These are phyloP conservation scores for Sugiyamaella smithiae DNA, from an alignment of 805 yeast species.

Conservation along the genomic window DNA sequence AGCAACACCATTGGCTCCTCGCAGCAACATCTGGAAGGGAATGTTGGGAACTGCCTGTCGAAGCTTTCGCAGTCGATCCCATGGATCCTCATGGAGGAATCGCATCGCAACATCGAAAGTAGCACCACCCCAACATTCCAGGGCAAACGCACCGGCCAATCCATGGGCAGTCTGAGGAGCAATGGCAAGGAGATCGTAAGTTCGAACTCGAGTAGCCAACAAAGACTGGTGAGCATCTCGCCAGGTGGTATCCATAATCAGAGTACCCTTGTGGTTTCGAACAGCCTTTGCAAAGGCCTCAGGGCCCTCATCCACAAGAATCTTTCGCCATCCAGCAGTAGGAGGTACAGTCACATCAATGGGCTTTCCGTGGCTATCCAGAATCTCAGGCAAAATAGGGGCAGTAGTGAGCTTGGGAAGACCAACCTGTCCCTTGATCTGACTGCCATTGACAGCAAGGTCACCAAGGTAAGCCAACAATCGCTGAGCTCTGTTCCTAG, in stretches of 20 bases:
- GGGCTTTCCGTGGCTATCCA: conserved; percentile 57
- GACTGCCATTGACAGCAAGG: conserved; percentile 91
- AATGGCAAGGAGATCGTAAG: conserved; percentile 84
- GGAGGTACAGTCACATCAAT: conserved; percentile 58
- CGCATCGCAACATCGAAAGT: conserved; percentile 99
- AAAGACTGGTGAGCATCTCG: conserved; percentile 99
- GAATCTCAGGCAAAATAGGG: conserved; percentile 72
- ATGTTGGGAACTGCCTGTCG: conserved; percentile 93
- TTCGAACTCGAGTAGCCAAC: conserved; percentile 95
- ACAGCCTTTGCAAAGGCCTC: conserved; percentile 86
- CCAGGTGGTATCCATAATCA: conserved; percentile 99
- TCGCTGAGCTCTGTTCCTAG: conserved; percentile 97
- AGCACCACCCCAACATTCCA: conserved; percentile 99
- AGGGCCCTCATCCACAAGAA: conserved; percentile 81
- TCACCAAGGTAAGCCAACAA: conserved; percentile 88
- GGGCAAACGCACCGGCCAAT: conserved; percentile 82
- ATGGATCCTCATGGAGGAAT: conserved; percentile 97
- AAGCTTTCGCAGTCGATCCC: conserved; percentile 90
- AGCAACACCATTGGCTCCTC: conserved; percentile 99
- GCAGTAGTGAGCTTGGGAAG: conserved; percentile 75
- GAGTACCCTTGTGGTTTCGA: conserved; percentile 77
- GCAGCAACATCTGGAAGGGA: conserved; percentile 97
- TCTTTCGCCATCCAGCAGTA: conserved; percentile 89
- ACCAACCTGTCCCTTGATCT: conserved; percentile 94
- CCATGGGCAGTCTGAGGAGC: conserved; percentile 95